Percentiles rank a stretch among this genome's conserved stretches.
These are phyloP conservation scores for Teratosphaeria destructans DNA, from an alignment of 2,329 filamentous ascomycete species.

Conservation along the genomic window DNA sequence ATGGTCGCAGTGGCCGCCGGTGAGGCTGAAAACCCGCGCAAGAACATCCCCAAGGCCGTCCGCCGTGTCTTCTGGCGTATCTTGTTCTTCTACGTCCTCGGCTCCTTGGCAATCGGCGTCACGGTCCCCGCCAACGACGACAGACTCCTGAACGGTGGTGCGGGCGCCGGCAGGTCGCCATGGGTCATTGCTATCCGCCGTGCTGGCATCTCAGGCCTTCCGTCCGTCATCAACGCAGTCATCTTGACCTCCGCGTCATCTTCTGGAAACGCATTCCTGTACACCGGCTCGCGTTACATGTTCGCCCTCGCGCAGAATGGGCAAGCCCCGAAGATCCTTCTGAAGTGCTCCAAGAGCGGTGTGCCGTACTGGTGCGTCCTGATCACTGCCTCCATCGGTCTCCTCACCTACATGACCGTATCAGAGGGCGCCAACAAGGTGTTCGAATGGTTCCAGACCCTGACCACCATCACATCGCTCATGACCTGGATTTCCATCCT, in stretches of 20 bases:
- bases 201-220: constrained; percentile 18
- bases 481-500: constrained; percentile 23
- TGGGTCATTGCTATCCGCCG: constrained; percentile 61
- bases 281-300: background rate
- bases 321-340: constrained; percentile 40
- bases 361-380: constrained; percentile 32
- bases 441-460: constrained; percentile 26
- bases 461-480: constrained; percentile 26
- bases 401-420: constrained; percentile 46
- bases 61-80: constrained; percentile 71
- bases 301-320: constrained; percentile 32
- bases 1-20: constrained; percentile 69
- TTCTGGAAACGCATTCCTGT: constrained; percentile 35
- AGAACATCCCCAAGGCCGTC: constrained; percentile 64
- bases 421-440: constrained; percentile 17
- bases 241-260: constrained; percentile 15
- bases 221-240: constrained; percentile 16
- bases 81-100: constrained; percentile 67
- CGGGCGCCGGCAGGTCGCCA: constrained; percentile 47
- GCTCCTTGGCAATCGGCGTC: constrained; percentile 65
- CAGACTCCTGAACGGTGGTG: constrained; percentile 36
- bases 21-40: constrained; percentile 62
- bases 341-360: constrained; percentile 37
- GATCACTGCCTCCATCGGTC: constrained; percentile 38
- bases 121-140: constrained; percentile 60